Evolutionary conservation across 805 yeast genomes (phyloP).

Genomic region (Candida incommunis): DNA sequence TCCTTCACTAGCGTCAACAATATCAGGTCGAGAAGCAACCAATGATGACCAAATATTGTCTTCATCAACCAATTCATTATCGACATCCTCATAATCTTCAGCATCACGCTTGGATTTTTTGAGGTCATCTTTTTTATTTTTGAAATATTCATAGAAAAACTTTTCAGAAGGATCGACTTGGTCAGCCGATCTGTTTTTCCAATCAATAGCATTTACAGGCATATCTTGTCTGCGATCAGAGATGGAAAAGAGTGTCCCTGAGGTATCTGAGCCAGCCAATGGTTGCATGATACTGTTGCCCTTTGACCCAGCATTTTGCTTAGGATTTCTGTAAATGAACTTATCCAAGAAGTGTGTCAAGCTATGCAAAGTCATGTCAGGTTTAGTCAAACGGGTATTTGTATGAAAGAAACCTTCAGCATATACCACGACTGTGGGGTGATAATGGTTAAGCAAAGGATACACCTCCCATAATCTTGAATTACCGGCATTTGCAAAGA

Average conservation of each 20-base stretch:
- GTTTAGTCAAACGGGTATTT: conserved; percentile 36
- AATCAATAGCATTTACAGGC: conserved; percentile 80
- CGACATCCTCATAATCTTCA: conserved; percentile 26
- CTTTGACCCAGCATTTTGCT: conserved; percentile 54
- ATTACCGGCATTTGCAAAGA: conserved; percentile 68
- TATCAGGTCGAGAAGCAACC: conserved; percentile 54
- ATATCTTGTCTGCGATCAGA: conserved; percentile 34
- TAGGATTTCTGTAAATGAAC: conserved; percentile 88
- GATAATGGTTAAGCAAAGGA: conserved; percentile 68
- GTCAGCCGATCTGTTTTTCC: conserved; percentile 47
- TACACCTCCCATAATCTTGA: conserved; percentile 79
- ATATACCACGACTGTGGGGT: conserved; percentile 79
- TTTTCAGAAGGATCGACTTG: conserved; percentile 75
- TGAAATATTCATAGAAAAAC: conserved; percentile 78
- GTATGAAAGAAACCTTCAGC: conserved; percentile 45
- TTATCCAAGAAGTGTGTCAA: conserved; percentile 85
- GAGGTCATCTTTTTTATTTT: conserved; percentile 23
- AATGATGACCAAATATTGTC: conserved; percentile 74
- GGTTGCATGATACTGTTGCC: conserved; percentile 98
- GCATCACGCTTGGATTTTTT: conserved; percentile 18
- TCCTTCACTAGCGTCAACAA: conserved; percentile 32
- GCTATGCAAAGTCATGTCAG: conserved; percentile 82
- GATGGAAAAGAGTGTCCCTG: conserved; percentile 17
- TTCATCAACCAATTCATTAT: conserved; percentile 28
- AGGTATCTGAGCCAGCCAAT: conserved; percentile 47